A percentile compares a stretch with the other conserved stretches of the same genome.
Conservation (phyloP, 495 filamentous ascomycete genomes). For the Trichoderma asperelloides region DNA sequence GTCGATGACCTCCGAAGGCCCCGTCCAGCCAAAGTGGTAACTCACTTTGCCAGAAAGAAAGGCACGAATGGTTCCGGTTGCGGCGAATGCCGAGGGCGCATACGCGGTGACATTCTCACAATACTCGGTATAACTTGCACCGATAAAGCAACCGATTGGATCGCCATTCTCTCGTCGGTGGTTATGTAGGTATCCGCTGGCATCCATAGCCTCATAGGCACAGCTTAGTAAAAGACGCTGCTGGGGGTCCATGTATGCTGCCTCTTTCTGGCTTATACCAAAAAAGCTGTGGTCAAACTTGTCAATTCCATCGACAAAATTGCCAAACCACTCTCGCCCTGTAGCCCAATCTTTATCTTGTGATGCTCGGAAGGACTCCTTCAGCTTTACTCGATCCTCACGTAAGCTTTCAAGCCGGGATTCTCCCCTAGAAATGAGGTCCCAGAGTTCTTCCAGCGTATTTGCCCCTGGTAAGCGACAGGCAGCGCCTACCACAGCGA, state of each 20-base stretch:
- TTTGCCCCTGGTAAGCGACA: constrained; percentile 39
- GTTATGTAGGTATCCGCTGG: constrained; percentile 32
- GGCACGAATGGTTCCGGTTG: constrained; percentile 18
- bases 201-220: constrained; percentile 39
- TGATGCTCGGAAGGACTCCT: constrained; percentile 12
- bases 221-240: constrained; percentile 41
- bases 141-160: constrained; percentile 26
- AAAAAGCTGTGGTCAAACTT: constrained; percentile 47
- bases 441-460: constrained; percentile 34
- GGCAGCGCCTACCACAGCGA: constrained; percentile 41
- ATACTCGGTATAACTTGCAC: constrained; percentile 20
- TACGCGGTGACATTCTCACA: constrained; percentile 23
- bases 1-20: constrained; percentile 29
- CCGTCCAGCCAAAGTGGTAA: constrained; percentile 32
- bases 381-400: constrained; percentile 53
- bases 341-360: constrained; percentile 9
- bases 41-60: constrained; percentile 37
- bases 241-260: constrained; percentile 42
- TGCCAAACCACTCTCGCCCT: constrained; percentile 19
- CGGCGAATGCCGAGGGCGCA: constrained; percentile 18
- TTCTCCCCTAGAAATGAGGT: constrained; percentile 30
- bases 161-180: constrained; percentile 34
- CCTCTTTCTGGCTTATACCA: constrained; percentile 37
- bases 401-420: constrained; percentile 45
- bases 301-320: constrained; percentile 23